Base-by-base conservation (phyloP, 2,329 filamentous ascomycete species). In the Aspergillus sp. region DNA sequence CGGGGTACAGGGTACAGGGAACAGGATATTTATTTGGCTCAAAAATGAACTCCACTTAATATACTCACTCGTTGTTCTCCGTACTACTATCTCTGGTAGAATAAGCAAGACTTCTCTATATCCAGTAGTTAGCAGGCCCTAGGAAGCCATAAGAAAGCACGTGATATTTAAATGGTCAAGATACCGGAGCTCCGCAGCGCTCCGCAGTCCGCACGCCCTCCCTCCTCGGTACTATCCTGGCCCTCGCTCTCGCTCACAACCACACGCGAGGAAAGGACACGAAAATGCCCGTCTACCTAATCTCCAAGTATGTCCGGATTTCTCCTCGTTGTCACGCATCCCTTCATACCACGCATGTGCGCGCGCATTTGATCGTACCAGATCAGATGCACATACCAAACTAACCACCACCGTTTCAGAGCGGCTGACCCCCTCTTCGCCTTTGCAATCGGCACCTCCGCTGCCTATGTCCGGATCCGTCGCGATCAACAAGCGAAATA, bases 381-480 rank as follows among this genome's bases (percentile, higher is more conserved):
- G 29, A 5, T 26, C 35, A 19, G 40, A 44, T 12, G 38, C 29
- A 9, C 5, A 35, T 33, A 28, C 9, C 7, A 29, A 39, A 33
- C 10, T 29, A 36, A 27, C 29, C 44, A 41, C 19, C 29, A 48
- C 51, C 19, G 19, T 19, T 19, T 19, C 41, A 77, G 74, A 59
- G 52, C 73, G 49, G 69, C 66, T 4, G 77, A 80, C 56, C 77
- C 77, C 30, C 46, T 80, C 48, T 80, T 80, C 55, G 76, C 77
- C 27, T 47, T 63, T 19, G 45, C 57, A 27, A 77, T 80, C 56
- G 77, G 77, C 42, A 58, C 73, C 7, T 69, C 72, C 6, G 75
- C 77, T n/a, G 73, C 77, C 8, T 61, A 69, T 26, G 62, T 75
- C 19, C 72, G 76, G n/a, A 76, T 80, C 52, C 73, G 71, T 47